phyloP scores from a whole-genome alignment of 192 early-diverging fungal species.

The Geranomyces variabilis region DNA sequence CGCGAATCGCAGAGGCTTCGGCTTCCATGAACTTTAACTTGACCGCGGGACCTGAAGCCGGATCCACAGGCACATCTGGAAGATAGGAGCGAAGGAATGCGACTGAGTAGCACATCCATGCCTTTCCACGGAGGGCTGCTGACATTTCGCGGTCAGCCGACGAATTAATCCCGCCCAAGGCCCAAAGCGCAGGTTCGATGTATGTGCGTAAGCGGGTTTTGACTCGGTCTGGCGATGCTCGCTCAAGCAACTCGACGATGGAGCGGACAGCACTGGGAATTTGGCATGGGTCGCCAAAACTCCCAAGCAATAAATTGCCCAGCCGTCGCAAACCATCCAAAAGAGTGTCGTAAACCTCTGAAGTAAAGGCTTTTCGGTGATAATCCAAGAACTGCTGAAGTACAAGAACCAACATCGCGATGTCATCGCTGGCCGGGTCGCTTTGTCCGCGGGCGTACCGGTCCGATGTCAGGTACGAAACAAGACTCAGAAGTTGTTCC shows the following conservation, averaged over 20 bases:
- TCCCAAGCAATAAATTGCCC: not conserved
- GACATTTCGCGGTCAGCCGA: not conserved
- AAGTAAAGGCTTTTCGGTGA: slow-evolving; percentile 12
- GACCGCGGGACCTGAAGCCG: slow-evolving; percentile 72
- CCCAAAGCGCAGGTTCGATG: slow-evolving; percentile 9
- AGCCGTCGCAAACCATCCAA: not conserved
- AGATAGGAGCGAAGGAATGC: slow-evolving; percentile 72
- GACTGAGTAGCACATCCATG: slow-evolving; percentile 61
- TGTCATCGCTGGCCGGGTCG: not conserved
- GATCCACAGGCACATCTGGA: slow-evolving; percentile 82
- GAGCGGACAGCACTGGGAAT: not conserved
- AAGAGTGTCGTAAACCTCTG: not conserved
- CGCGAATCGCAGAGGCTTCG: slow-evolving; percentile 50
- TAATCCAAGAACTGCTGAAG: slow-evolving; percentile 12
- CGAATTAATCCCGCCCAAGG: not conserved
- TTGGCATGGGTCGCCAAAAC: not conserved
- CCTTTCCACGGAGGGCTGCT: slow-evolving; percentile 47
- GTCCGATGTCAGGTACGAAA: not conserved
- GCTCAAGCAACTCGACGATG: not conserved
- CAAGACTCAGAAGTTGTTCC: slow-evolving; percentile 29
- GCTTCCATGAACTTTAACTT: slow-evolving; percentile 66
- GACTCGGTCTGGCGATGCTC: not conserved
- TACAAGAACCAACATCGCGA: not conserved
- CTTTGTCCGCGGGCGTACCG: not conserved
- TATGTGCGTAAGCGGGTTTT: slow-evolving; percentile 11